Conservation (phyloP, 805 yeast species). For the Myxozyma kluyveri region DNA sequence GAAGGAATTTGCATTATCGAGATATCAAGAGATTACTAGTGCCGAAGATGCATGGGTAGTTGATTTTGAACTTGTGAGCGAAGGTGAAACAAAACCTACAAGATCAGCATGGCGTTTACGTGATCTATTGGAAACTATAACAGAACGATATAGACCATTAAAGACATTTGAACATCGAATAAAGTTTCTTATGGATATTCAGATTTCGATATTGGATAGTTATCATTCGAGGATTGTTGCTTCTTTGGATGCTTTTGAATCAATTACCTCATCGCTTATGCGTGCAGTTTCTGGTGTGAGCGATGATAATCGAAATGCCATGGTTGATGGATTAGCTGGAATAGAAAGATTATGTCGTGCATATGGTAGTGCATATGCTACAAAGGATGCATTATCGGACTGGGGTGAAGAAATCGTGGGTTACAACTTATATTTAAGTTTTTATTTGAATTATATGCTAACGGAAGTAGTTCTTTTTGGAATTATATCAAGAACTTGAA, state of each 20-base stretch:
- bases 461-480: slow-evolving; percentile 41
- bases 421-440: background rate
- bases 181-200: slow-evolving; percentile 57
- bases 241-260: slow-evolving; percentile 47
- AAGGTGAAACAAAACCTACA: slow-evolving; percentile 55
- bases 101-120: slow-evolving; percentile 57
- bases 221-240: slow-evolving; percentile 48
- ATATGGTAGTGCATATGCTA: slow-evolving; percentile 41
- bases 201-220: slow-evolving; percentile 53
- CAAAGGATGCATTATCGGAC: slow-evolving; percentile 41
- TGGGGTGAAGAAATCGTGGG: slow-evolving; percentile 45
- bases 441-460: background rate
- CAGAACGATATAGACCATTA: slow-evolving; percentile 47
- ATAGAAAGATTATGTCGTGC: slow-evolving; percentile 46
- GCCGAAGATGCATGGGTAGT: slow-evolving; percentile 52
- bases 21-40: slow-evolving; percentile 53
- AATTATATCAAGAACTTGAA: slow-evolving; percentile 42
- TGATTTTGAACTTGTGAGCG: slow-evolving; percentile 53
- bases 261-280: slow-evolving; percentile 39
- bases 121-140: slow-evolving; percentile 56
- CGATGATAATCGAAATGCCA: slow-evolving; percentile 34
- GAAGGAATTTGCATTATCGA: slow-evolving; percentile 47
- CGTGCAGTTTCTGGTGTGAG: slow-evolving; percentile 40
- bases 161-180: slow-evolving; percentile 54
- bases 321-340: slow-evolving; percentile 39